phyloP scores from a whole-genome alignment of 2,329 filamentous ascomycete genomes.

The Diaporthe velutina region DNA sequence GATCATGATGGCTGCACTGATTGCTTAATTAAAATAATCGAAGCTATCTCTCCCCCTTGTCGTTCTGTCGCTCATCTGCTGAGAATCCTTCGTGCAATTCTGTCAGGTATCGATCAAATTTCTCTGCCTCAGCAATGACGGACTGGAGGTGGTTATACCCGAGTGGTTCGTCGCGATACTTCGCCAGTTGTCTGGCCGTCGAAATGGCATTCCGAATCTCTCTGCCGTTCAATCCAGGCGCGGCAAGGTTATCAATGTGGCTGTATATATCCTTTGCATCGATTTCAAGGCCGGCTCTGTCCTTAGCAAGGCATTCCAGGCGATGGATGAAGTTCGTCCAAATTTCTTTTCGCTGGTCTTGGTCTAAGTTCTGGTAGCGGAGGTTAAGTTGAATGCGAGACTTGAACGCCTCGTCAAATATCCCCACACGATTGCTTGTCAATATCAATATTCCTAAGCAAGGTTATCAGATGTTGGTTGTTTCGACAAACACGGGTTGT shows the following conservation, averaged over 20 bases:
- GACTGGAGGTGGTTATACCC: background rate
- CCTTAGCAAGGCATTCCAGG: background rate
- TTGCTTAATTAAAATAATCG: too few species aligned
- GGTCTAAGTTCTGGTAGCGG: background rate
- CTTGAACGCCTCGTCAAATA: background rate
- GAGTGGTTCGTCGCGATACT: background rate
- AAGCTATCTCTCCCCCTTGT: background rate
- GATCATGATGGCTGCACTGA: too few species aligned
- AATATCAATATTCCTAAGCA: background rate
- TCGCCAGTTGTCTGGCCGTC: background rate
- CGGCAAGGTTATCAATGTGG: background rate
- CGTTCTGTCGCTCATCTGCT: background rate
- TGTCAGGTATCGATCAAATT: background rate
- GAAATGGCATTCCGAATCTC: conserved; percentile 1
- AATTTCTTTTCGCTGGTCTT: background rate
- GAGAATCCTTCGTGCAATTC: background rate
- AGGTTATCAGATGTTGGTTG: background rate
- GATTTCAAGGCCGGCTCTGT: background rate
- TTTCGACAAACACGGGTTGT: rapidly evolving
- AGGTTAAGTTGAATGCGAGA: background rate
- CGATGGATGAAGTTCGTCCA: background rate
- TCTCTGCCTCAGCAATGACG: background rate
- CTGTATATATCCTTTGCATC: background rate
- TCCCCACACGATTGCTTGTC: conserved; percentile 5
- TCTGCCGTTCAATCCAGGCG: background rate